Base-by-base conservation (phyloP, 768 basidiomycete species). In the Boletus edulis region DNA sequence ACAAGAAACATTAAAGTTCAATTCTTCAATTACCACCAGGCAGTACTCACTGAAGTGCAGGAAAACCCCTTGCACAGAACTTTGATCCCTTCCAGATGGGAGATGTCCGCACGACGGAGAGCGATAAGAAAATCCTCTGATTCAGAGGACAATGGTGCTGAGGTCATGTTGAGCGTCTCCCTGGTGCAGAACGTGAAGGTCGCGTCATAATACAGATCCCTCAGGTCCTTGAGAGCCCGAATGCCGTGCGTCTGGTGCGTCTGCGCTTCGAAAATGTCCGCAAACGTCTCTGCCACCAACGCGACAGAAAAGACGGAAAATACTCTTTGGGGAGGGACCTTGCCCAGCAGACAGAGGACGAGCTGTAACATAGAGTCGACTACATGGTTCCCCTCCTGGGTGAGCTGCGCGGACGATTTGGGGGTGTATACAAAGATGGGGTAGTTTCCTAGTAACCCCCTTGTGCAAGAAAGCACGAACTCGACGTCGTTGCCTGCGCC, bases 231-330 rank as follows among this genome's bases (percentile, higher is more conserved):
- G 32, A 64, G 43, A 4, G 59, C 54, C 24, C 83, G 34, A 18
- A 62, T 56, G 22, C 44, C 55, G 34, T 55, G 44, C 18, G 41
- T 18, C 20, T 44, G 43, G n/a, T 20, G 22, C 5, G 55, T 10
- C 59, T 50, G 24, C 72, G 70, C 87, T 85, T 60, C 40, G 20
- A 66, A 89, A 17, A 73, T 59, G 2, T 66, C 49, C 4, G 76
- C 74, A 56, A 91, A 87, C 4, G 61, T 59, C 9, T 56, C 39
- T 4, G 81, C 70, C 17, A 89, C 69, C 7, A 63, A 59, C 5
- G 81, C 75, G 6, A 78, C 73, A 2, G 84, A 81, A 59, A 88
- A 91, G 10, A 89, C 75, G 2, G 89, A 87, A 66, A 84, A 91
- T 0, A 86, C 74, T 12, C 86, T 75, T 31, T 70, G 62, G 5